Percentiles rank a stretch among this genome's conserved stretches.
Evolutionary conservation across 305 asterid species (phyloP).

Genomic region (Fraxinus sp.): DNA sequence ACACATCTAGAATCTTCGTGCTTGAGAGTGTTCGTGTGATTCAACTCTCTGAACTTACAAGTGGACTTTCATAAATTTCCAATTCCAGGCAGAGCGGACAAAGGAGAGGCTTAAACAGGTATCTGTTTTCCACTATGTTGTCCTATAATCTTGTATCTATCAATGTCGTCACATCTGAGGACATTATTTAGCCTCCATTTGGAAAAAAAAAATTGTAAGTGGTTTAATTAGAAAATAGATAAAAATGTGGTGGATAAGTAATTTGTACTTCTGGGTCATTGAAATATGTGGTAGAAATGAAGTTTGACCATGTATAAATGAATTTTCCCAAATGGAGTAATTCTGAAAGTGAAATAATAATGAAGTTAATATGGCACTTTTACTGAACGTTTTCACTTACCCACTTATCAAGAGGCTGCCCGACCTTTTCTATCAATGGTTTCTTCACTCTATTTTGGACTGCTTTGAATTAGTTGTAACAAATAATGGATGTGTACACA

Average conservation of each 20-base stretch:
- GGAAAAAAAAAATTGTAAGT: no score
- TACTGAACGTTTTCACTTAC: background rate
- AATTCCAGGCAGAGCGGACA: slow-evolving; percentile 63
- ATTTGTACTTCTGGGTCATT: background rate
- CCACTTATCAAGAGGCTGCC: background rate
- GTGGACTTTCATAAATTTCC: slow-evolving; percentile 19
- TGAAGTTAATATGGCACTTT: background rate
- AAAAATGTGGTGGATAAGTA: background rate
- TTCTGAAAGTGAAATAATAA: background rate
- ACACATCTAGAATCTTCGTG: background rate
- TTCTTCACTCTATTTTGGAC: background rate
- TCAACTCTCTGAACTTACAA: slow-evolving; percentile 20
- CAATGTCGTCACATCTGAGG: background rate
- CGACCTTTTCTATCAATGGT: background rate
- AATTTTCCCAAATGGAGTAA: background rate
- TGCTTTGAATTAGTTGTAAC: background rate
- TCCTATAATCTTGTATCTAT: background rate
- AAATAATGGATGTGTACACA: background rate
- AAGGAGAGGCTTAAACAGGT: slow-evolving; percentile 74
- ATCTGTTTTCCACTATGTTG: slow-evolving; percentile 9
- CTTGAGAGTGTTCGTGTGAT: slow-evolving; percentile 9
- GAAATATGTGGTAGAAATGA: background rate
- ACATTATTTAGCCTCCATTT: background rate
- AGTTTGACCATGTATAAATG: background rate
- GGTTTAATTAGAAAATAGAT: background rate